phyloP scores from a whole-genome alignment of 176 grass and related monocot genomes.

The Musa itinerans region DNA sequence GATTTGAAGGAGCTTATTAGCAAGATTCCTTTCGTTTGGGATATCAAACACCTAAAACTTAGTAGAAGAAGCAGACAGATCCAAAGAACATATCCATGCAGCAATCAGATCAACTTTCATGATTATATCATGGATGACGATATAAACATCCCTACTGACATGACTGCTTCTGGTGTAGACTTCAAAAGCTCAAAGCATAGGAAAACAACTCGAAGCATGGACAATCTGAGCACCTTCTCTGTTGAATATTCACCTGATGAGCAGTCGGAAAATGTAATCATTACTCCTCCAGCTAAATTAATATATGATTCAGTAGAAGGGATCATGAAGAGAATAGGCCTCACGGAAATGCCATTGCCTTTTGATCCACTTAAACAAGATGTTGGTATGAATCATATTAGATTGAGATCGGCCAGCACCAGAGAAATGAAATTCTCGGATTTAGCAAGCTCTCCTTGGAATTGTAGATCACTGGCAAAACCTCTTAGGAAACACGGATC shows the following conservation, averaged over 20 bases:
- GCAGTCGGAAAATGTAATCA: constrained; percentile 12
- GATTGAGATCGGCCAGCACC: background rate
- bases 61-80: background rate
- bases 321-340: background rate
- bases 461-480: background rate
- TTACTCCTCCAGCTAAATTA: constrained; percentile 24
- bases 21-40: background rate
- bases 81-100: constrained; percentile 1
- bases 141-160: constrained; percentile 9
- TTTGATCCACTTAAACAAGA: background rate
- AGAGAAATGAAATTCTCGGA: too few relatives aligned
- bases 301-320: constrained; percentile 19
- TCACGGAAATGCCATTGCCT: constrained; percentile 11
- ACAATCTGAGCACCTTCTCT: constrained; percentile 10
- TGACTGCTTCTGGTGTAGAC: constrained; percentile 7
- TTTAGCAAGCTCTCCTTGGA: too few relatives aligned
- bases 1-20: constrained; percentile 2
- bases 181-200: constrained; percentile 25
- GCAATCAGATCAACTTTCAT: background rate
- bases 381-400: background rate
- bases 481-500: background rate
- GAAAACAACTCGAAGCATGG: constrained; percentile 20
- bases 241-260: constrained; percentile 8
- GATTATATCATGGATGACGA: background rate
- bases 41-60: background rate